A percentile compares a stretch with the other conserved stretches of the same genome.
These are phyloP conservation scores for Myochromella boudieri DNA, from an alignment of 768 basidiomycete genomes.

Conservation along the genomic window DNA sequence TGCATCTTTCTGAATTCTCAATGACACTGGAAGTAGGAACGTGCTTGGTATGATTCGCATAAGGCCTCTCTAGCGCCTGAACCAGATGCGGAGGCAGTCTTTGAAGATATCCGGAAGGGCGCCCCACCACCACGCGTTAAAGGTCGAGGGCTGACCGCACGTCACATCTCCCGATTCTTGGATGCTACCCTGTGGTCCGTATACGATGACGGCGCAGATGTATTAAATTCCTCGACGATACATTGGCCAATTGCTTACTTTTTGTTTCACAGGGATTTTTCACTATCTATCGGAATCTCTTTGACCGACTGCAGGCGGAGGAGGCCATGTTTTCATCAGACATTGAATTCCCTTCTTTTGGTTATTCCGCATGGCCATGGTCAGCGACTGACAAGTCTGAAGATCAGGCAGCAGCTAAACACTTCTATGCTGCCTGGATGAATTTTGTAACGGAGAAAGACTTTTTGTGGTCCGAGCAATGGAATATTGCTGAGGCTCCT, in stretches of 20 bases:
- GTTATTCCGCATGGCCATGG: slow-evolving; percentile 77
- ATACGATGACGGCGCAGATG: slow-evolving; percentile 63
- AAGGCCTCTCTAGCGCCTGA: slow-evolving; percentile 76
- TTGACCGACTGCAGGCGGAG: slow-evolving; percentile 78
- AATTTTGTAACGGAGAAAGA: slow-evolving; percentile 88
- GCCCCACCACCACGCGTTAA: slow-evolving; percentile 48
- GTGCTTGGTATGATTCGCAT: slow-evolving; percentile 98
- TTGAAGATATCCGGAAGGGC: slow-evolving; percentile 82
- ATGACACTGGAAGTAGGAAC: slow-evolving; percentile 65
- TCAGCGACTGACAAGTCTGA: slow-evolving; percentile 43
- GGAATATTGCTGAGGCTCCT: slow-evolving; percentile 82
- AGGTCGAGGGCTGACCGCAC: slow-evolving; percentile 76
- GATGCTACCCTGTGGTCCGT: slow-evolving; percentile 66
- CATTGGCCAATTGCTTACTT: not conserved
- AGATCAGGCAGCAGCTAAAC: slow-evolving; percentile 50
- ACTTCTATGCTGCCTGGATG: slow-evolving; percentile 85
- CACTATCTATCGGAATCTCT: slow-evolving; percentile 85
- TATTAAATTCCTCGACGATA: slow-evolving; percentile 29
- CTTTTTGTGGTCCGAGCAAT: slow-evolving; percentile 85
- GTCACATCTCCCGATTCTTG: slow-evolving; percentile 85
- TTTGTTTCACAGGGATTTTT: slow-evolving; percentile 71
- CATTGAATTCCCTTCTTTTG: slow-evolving; percentile 78
- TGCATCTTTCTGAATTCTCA: slow-evolving; percentile 13
- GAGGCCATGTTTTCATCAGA: slow-evolving; percentile 52
- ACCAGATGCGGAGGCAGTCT: slow-evolving; percentile 81